Base-by-base conservation (phyloP, 768 basidiomycete genomes). In the Exidia glandulosa region DNA sequence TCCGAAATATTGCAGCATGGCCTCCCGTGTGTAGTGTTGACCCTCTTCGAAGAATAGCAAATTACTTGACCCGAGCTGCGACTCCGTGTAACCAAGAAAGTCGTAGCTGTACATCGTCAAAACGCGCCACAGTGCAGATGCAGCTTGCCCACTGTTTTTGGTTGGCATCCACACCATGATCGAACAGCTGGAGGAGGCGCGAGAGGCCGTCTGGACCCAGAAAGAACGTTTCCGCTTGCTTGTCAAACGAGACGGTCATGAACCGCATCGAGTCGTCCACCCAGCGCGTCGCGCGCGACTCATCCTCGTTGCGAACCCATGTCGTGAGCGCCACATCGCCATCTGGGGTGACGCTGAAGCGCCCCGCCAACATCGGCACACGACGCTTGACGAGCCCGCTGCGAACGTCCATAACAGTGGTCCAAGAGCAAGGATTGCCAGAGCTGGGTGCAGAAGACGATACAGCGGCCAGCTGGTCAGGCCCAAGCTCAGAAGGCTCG, bases 31-130 rank as follows among this genome's bases (percentile, higher is more conserved):
- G 48, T 56, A 63, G 16, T 63, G 60, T 9, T 32, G 13, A 3
- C 61, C 65, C 54, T 67, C 65, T 1, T 60, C 50, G 48, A 67
- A 67, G 37, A 66, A 66, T 2, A 66, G 30, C 3, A 67, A 7
- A 25, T 62, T 59, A 2, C 62, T 62, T 5, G 64, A 29, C 31
- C 66, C 66, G n/a, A 67, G 56, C 33, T 63, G 60, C 19, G 48
- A 60, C 56, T 67, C 66, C 1, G 63, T 66, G 32, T 45, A 64
- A 0, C 66, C 66, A 2, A 67, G 58, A 32, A 66, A 67, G 0
- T 55, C 33, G 25, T 63, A 67, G 55, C 66, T 67, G n/a, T 19
- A 30, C 13, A 12, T 27, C 25, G 30, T 54, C 50, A 29, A 25
- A 14, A 27, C 6, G 25, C 25, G 50, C 10, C 25, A 25, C 13